Evolutionary conservation across 1,284 basidiomycete genomes (phyloP).

Genomic region (Cutaneotrichosporon spelunceum): DNA sequence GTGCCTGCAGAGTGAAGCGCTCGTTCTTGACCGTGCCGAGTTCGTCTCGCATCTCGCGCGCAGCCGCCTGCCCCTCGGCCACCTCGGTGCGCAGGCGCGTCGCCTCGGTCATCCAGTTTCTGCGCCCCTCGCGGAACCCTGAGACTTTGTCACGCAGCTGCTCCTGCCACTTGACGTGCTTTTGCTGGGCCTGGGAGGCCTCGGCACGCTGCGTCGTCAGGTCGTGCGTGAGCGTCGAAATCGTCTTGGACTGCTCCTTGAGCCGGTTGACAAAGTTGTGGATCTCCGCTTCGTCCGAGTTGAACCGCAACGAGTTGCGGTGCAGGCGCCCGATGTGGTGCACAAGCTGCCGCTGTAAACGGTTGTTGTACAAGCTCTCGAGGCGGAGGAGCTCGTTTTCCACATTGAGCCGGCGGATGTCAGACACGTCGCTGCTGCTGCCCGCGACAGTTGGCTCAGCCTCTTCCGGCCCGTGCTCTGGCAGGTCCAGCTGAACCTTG

Average conservation of each 20-base stretch:
- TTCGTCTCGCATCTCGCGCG: slow-evolving; percentile 38
- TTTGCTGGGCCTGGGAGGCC: slow-evolving; percentile 40
- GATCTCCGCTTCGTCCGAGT: slow-evolving; percentile 47
- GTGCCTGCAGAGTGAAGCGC: slow-evolving; percentile 44
- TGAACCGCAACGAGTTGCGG: slow-evolving; percentile 40
- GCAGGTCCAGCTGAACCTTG: slow-evolving; percentile 9
- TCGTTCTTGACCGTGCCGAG: slow-evolving; percentile 45
- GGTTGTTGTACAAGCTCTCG: slow-evolving; percentile 37
- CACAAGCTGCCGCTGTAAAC: slow-evolving; percentile 40
- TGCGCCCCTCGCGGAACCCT: slow-evolving; percentile 41
- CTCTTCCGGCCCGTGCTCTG: slow-evolving; percentile 3
- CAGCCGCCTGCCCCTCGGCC: slow-evolving; percentile 29
- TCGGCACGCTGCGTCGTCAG: slow-evolving; percentile 37
- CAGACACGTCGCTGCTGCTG: slow-evolving; percentile 13
- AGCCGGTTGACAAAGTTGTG: slow-evolving; percentile 46
- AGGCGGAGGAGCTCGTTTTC: slow-evolving; percentile 41
- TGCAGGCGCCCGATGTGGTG: slow-evolving; percentile 46
- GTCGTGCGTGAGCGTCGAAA: slow-evolving; percentile 36
- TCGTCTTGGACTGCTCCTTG: slow-evolving; percentile 44
- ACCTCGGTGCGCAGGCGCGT: slow-evolving; percentile 34
- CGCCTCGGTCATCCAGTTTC: slow-evolving; percentile 40
- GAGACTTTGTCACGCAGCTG: slow-evolving; percentile 42
- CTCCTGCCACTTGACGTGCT: slow-evolving; percentile 48
- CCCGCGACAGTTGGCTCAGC: slow-evolving; percentile 9
- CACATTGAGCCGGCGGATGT: slow-evolving; percentile 19